Evolutionary conservation across 345 rosid genomes (phyloP).

Genomic region (Salix viminalis): DNA sequence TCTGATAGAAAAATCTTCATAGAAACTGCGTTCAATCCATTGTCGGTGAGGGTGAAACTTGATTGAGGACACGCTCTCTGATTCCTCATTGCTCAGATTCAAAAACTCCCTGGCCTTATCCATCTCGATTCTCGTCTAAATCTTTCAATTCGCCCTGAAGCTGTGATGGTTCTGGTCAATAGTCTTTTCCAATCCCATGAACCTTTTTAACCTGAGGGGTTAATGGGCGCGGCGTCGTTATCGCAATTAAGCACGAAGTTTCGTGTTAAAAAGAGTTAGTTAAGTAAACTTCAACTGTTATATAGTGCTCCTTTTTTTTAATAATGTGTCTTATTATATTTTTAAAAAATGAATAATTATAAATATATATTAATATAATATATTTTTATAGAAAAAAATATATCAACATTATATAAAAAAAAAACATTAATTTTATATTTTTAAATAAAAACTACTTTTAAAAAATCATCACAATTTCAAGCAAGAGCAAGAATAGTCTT

Average conservation of each 20-base stretch:
- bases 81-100: slow-evolving; percentile 41
- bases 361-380: no score
- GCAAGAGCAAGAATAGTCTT: no score
- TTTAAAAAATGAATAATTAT: no score
- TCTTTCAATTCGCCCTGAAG: background rate
- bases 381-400: no score
- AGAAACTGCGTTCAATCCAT: slow-evolving; percentile 45
- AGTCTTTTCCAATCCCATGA: background rate
- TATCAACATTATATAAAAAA: no score
- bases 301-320: no score
- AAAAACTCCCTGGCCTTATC: slow-evolving; percentile 53
- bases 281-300: background rate
- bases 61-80: slow-evolving; percentile 44
- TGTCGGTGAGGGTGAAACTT: slow-evolving; percentile 36
- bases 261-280: background rate
- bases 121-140: slow-evolving; percentile 24
- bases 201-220: background rate
- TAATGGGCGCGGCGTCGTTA: background rate
- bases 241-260: background rate
- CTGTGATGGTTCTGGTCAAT: background rate
- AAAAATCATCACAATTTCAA: no score
- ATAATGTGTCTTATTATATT: no score
- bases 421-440: no score
- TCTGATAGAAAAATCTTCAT: slow-evolving; percentile 52
- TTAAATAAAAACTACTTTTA: no score